Percentiles rank a stretch among this genome's conserved stretches.
Conservation (phyloP, 1,284 basidiomycete species). For the Ceratorhiza oryzae-sativae region DNA sequence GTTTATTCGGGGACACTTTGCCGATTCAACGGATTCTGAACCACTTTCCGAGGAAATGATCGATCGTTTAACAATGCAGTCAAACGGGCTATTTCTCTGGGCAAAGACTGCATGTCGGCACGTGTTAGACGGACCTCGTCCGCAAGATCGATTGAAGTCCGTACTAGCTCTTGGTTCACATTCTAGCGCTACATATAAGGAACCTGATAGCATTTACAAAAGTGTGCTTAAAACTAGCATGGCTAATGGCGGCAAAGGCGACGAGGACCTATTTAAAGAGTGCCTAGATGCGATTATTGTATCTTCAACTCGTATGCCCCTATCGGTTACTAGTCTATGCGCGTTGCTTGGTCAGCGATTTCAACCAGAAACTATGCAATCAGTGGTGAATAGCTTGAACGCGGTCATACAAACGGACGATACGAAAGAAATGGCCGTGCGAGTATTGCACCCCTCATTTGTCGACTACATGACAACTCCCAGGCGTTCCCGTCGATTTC, state of each 20-base stretch:
- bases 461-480: conserved; percentile 18
- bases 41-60: not conserved
- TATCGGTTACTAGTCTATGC: not conserved
- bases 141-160: not conserved
- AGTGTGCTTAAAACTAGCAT: conserved; percentile 9
- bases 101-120: conserved; percentile 24
- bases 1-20: not conserved
- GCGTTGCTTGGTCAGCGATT: not conserved
- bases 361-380: not conserved
- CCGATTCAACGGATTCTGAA: not conserved
- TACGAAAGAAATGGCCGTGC: not conserved
- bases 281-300: conserved; percentile 8
- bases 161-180: not conserved
- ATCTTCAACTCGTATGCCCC: not conserved
- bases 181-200: not conserved
- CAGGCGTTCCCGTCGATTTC: not conserved
- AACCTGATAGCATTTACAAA: conserved; percentile 11
- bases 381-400: conserved; percentile 6
- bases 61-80: not conserved
- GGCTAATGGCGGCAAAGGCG: not conserved
- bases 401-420: conserved; percentile 18
- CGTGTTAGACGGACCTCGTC: not conserved
- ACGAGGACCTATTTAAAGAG: not conserved
- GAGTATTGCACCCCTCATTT: conserved; percentile 34
- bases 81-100: conserved; percentile 34